Evolutionary conservation across 192 early-diverging fungal genomes (phyloP), one percentile per base, ranked within the genome.

Genomic region (Backusella sp.): DNA sequence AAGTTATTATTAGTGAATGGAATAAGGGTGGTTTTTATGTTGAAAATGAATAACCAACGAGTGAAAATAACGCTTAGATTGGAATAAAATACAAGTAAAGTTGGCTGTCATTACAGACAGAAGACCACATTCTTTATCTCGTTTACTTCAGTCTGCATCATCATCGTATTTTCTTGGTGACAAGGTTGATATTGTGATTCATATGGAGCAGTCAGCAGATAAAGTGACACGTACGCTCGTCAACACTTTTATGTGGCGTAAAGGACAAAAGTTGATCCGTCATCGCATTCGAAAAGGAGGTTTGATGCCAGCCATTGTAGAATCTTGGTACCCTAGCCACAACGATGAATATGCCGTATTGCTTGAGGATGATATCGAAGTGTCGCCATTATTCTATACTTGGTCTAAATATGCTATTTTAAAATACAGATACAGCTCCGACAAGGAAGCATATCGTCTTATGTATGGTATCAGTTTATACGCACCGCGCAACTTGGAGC

Each of bases 301-400:
- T 15, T 73, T 90, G 35, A 85, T 88, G 84, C 80, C 86, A 37
- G 89, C 89, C 4, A 83, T 90, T 21, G 84, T 89, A 0, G 89
- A 90, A 75, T 83, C 88, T 1, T 90, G 87, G 87, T 89, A 88
- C 66, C 88, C 89, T 17, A 72, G 70, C 14, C 74, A 83, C 26
- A 78, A 89, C 62, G 68, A 90, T 68, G 88, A 90, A 36, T 90
- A 89, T 66, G 88, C 85, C 6, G 81, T 90, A 8, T 65, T 89
- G 34, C 66, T 90, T n/a, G 89, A 90, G 74, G 89, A 90, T 66
- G 89, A 90, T 76, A 86, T 90, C 14, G 86, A 88, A 65, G 83
- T 90, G 12, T 90, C 89, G 0, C 89, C 89, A 3, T 77, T 86
- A 73, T 89, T 88, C 72, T 89, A 88, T 73, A 56, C 72, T 17